Base-by-base conservation (phyloP, 225 moss, liverwort and hornwort species). In the Neckera pumila region DNA sequence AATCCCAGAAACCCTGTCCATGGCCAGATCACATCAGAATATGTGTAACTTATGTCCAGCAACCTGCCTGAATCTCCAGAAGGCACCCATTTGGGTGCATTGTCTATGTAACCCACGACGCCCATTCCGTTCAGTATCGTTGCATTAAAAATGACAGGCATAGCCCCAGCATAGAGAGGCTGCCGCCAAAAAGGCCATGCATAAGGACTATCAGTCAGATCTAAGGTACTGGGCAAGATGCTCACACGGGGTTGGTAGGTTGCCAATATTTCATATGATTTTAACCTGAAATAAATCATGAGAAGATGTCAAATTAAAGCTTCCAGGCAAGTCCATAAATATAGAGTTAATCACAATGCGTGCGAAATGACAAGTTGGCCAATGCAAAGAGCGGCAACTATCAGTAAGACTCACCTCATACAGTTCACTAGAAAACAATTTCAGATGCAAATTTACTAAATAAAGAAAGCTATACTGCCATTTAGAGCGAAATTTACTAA, bases 81-180 rank as follows among this genome's bases (percentile, higher is more conserved):
- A 38, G 96, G 94, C 40, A 91, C 88, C 98, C 98, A 98, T 70
- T 84, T 90, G 70, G 98, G 97, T 85, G 87, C 43, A 25, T 90
- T 75, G 73, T 96, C 97, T 73, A 98, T 83, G 85, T 96, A 97
- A 87, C 98, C 96, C 84, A 95, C 96, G 42, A 96, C 96, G 83
- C 95, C 98, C 98, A 98, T 97, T 86, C 97, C 98, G 88, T 97
- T 98, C 81, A 98, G 73, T 53, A 98, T 97, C 42, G 98, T 98
- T 42, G 97, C 96, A 76, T 98, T 97, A 69, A 97, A 98, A 51
- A 97, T 98, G 71, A 95, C 85, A 27, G 97, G 98, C 98, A 98
- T 98, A 30, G 97, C 94, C 90, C 95, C 96, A 79, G 97, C 93
- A 84, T 98, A 98, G 82, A 98, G 88, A 59, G 98, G 92, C 89